Evolutionary conservation across 2,329 filamentous ascomycete genomes (phyloP).

Genomic region (Aaosphaeria arxii): DNA sequence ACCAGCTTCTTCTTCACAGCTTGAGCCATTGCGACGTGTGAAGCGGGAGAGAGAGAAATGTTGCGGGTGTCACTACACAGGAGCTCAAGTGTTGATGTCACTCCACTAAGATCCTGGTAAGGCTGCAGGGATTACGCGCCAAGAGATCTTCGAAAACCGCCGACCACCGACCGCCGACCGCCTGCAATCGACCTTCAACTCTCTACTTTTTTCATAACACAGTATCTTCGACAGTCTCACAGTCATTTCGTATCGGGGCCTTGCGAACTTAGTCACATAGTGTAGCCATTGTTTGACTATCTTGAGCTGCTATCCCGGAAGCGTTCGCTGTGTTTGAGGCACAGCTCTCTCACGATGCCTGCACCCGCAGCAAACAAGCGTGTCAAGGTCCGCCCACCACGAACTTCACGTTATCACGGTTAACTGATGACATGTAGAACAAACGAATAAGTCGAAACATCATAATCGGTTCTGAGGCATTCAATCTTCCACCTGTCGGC

Average conservation of each 20-base stretch:
- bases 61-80: slow-evolving; percentile 1
- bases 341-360: slow-evolving; percentile 45
- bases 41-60: slow-evolving; percentile 4
- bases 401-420: neutral
- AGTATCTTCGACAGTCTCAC: no score
- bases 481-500: slow-evolving; percentile 65
- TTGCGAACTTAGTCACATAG: no score
- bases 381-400: slow-evolving; percentile 36
- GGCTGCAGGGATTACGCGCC: slow-evolving; percentile 11
- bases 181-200: neutral
- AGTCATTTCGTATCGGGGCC: no score
- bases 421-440: slow-evolving; percentile 28
- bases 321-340: no score
- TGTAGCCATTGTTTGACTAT: no score
- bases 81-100: slow-evolving; percentile 34
- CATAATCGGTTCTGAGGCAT: slow-evolving; percentile 50
- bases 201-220: neutral
- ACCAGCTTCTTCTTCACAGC: slow-evolving; percentile 73
- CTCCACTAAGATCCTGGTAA: slow-evolving; percentile 14
- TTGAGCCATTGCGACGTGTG: slow-evolving; percentile 43
- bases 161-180: neutral
- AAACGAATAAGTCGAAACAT: slow-evolving; percentile 41
- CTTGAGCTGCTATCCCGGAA: no score
- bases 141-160: neutral
- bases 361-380: slow-evolving; percentile 55